These are phyloP conservation scores for Coprinopsis sp. DNA, from an alignment of 768 basidiomycete genomes.

Conservation along the genomic window DNA sequence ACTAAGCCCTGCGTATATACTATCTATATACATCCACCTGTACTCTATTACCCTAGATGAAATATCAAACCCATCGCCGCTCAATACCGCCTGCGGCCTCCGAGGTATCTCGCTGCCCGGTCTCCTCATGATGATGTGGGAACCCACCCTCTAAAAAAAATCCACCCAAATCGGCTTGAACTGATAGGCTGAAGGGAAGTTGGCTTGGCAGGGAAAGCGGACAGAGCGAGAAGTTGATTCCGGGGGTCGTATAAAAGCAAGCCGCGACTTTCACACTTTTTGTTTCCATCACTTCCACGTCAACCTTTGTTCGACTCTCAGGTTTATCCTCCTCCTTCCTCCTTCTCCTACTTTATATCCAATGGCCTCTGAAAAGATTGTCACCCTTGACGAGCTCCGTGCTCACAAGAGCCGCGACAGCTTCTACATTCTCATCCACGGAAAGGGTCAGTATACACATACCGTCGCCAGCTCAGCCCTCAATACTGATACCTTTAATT, in stretches of 20 bases:
- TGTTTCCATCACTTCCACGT: slow-evolving; percentile 23
- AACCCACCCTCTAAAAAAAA: too few species aligned
- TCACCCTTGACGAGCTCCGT: slow-evolving; percentile 75
- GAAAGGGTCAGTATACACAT: slow-evolving; percentile 55
- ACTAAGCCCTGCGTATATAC: slow-evolving; percentile 63
- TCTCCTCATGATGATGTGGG: too few species aligned
- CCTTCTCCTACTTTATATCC: slow-evolving; percentile 11
- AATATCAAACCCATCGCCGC: too few species aligned
- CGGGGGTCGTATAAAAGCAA: too few species aligned
- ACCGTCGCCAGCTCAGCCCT: slow-evolving; percentile 3
- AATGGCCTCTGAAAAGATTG: slow-evolving; percentile 34
- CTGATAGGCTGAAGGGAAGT: too few species aligned
- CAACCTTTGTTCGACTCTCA: slow-evolving; percentile 18
- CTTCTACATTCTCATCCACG: slow-evolving; percentile 79
- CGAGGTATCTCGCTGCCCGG: too few species aligned
- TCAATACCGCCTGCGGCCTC: too few species aligned
- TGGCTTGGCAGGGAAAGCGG: too few species aligned
- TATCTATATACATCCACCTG: slow-evolving; percentile 2
- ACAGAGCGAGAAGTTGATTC: too few species aligned
- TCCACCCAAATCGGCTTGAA: too few species aligned
- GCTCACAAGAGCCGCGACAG: slow-evolving; percentile 68
- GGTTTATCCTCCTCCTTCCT: slow-evolving; percentile 16
- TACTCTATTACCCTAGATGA: too few species aligned
- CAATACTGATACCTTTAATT: slow-evolving; percentile 10
- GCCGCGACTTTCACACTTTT: slow-evolving; percentile 20